Evolutionary conservation across 495 filamentous ascomycete genomes (phyloP), one percentile per base, ranked within the genome.

Genomic region (Aspergillus bertholletiae): DNA sequence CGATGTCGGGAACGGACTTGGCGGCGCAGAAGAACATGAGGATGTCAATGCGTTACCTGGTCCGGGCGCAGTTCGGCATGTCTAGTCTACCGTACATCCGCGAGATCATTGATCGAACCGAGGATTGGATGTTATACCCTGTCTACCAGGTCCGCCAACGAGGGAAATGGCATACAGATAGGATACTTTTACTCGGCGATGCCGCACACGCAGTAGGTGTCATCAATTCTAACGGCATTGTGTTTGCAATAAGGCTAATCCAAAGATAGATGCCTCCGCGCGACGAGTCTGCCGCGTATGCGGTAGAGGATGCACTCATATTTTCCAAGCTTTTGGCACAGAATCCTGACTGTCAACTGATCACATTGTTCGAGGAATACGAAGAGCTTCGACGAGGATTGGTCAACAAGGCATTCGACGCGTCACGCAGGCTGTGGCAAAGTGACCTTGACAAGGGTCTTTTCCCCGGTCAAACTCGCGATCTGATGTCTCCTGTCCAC

Each of bases 221-320:
- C 21, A 15, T 46, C 26, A 4, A 4, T 15, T 13, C n/a, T 30
- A 15, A n/a, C 18, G 13, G 17, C 34, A n/a, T n/a, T n/a, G 13
- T 37, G 13, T 5, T n/a, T 15, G 13, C 13, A 37, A 3, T 2
- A 37, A 37, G 13, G 6, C 34, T 37, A 15, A 37, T 28, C 5
- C 21, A 17, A 15, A 35, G 37, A 5, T 20, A 74, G 65, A 80
- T 80, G 78, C 76, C 78, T 13, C 78, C 77, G 5, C 74, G 78
- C 52, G 77, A 76, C 22, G 77, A 81, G 57, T 68, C 63, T 48
- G 77, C 74, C 13, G 74, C 75, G 7, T 67, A 79, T 39, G 77
- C 76, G 8, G 74, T 81, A 32, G 77, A 81, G 59, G 78, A 80
- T 61, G 72, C 66, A 8, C 70, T 80, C 45, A 62, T 77, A 37